These are phyloP conservation scores for Luffa aegyptiaca DNA, from an alignment of 306 rosid species.

Conservation along the genomic window DNA sequence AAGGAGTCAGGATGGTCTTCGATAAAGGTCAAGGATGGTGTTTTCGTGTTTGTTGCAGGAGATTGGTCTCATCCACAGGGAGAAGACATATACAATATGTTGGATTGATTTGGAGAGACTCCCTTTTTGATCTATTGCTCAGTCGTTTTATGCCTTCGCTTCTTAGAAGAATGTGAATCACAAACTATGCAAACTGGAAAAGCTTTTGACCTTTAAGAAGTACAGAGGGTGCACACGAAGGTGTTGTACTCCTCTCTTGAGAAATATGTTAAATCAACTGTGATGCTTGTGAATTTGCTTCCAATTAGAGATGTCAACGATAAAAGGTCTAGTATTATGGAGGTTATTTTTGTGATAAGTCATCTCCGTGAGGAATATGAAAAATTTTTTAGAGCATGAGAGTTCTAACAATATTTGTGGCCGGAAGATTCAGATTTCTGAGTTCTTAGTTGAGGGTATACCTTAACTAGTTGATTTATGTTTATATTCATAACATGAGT, in stretches of 20 bases:
- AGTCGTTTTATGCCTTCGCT: not conserved
- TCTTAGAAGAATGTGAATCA: not conserved
- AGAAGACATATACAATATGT: conserved; percentile 33
- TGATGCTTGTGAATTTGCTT: not conserved
- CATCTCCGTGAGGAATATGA: not conserved
- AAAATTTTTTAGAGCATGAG: not conserved
- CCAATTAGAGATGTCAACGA: not conserved
- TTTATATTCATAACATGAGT: too few relatives aligned
- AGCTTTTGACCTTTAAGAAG: not conserved
- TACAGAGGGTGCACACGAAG: not conserved
- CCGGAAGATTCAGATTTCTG: too few relatives aligned
- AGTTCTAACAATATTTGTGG: too few relatives aligned
- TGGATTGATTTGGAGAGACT: conserved; percentile 9
- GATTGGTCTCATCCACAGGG: conserved; percentile 47
- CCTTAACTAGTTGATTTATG: too few relatives aligned
- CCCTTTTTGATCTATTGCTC: not conserved
- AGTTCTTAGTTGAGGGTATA: too few relatives aligned
- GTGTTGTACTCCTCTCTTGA: not conserved
- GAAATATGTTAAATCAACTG: not conserved
- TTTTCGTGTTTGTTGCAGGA: conserved; percentile 54
- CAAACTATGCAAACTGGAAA: not conserved
- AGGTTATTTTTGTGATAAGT: not conserved
- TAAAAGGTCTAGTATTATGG: not conserved
- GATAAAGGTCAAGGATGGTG: conserved; percentile 40
- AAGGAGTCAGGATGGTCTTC: conserved; percentile 91